These are phyloP conservation scores for Fagopyrum homotropicum DNA, from an alignment of 148 eudicot species.

Conservation along the genomic window DNA sequence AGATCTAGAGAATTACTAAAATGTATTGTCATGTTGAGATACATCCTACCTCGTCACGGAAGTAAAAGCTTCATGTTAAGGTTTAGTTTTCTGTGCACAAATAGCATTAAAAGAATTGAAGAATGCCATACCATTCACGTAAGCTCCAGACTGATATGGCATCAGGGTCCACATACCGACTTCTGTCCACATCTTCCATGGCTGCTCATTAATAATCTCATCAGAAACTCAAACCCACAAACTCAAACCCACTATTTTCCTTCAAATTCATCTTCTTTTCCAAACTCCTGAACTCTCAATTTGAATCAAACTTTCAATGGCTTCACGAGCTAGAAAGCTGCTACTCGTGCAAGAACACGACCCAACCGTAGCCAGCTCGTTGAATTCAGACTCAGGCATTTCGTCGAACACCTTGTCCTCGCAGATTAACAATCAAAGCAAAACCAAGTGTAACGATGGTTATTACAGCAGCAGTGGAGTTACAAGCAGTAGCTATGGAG, in stretches of 20 bases:
- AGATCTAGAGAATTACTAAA: too few species aligned
- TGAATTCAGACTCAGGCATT: neutral
- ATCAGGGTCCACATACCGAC: constrained; percentile 9
- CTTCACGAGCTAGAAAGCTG: neutral
- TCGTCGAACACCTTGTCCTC: constrained; percentile 8
- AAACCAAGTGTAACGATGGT: neutral
- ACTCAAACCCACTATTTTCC: too few species aligned
- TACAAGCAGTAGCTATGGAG: constrained; percentile 1
- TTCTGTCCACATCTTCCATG: constrained; percentile 3
- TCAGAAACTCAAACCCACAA: neutral
- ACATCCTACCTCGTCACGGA: too few species aligned
- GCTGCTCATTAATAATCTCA: neutral
- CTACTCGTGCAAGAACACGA: neutral
- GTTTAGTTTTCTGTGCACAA: neutral
- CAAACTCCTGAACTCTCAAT: neutral
- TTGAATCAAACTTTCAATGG: neutral
- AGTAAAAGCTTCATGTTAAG: neutral
- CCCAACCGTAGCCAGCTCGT: neutral
- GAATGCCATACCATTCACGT: constrained; percentile 11
- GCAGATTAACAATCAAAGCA: neutral
- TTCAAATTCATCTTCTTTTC: neutral
- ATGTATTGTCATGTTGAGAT: too few species aligned
- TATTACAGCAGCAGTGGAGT: neutral
- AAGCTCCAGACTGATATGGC: constrained; percentile 1
- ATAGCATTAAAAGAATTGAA: neutral